Evolutionary conservation across 2,329 filamentous ascomycete species (phyloP).

Genomic region (Exophiala xenobiotica): DNA sequence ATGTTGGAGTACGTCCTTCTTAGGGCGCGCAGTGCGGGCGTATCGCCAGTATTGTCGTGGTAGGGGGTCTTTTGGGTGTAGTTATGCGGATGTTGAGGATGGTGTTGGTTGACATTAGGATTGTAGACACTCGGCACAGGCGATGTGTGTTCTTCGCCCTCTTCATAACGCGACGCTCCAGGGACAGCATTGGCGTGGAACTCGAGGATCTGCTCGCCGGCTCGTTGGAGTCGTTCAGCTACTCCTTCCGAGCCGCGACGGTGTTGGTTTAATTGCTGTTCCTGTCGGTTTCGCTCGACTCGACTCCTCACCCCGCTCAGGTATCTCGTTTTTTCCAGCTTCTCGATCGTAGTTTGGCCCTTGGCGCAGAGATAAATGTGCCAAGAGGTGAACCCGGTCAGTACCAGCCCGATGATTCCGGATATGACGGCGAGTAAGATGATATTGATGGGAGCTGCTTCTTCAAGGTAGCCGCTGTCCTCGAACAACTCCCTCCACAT

Average conservation of each 20-base stretch:
- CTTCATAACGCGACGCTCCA: constrained; percentile 75
- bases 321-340: constrained; percentile 92
- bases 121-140: constrained; percentile 30
- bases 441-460: constrained; percentile 82
- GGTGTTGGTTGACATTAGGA: not conserved
- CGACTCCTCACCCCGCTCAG: constrained; percentile 73
- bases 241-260: constrained; percentile 35
- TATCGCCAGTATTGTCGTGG: constrained; percentile 15
- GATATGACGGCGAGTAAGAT: constrained; percentile 82
- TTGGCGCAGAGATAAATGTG: constrained; percentile 77
- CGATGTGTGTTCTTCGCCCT: constrained; percentile 65
- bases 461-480: constrained; percentile 69
- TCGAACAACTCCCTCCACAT: constrained; percentile 79
- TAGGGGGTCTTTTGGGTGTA: constrained; percentile 12
- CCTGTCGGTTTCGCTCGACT: constrained; percentile 63
- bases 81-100: constrained; percentile 6
- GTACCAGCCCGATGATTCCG: constrained; percentile 86
- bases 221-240: constrained; percentile 52
- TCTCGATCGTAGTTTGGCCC: constrained; percentile 93
- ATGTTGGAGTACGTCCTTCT: constrained; percentile 41
- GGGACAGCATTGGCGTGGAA: constrained; percentile 80
- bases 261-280: constrained; percentile 50
- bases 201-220: constrained; percentile 73
- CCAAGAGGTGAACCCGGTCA: constrained; percentile 88
- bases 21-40: constrained; percentile 48